Conservation (phyloP, 192 early-diverging fungal genomes). For the Coemansia sp. region DNA sequence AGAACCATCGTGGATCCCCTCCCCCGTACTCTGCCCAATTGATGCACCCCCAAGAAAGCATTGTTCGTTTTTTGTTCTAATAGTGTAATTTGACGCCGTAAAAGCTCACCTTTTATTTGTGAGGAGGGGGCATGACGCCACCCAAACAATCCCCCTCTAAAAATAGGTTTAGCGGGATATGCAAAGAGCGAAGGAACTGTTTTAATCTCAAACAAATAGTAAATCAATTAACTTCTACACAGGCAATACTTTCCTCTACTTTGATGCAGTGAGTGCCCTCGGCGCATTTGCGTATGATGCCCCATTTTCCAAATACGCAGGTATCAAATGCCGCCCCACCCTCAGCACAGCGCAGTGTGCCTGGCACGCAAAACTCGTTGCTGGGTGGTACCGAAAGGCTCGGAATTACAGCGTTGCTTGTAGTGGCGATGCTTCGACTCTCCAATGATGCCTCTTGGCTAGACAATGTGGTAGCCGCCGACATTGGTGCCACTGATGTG, state of each 20-base stretch:
- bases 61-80: no score
- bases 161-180: not conserved
- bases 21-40: no score
- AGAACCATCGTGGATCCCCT: no score
- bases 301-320: conserved; percentile 42
- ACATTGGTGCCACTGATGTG: not conserved
- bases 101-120: no score
- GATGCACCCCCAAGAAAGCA: no score
- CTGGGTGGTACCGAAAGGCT: not conserved
- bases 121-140: no score
- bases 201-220: not conserved
- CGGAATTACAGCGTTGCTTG: not conserved
- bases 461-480: not conserved
- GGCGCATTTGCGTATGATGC: conserved; percentile 29
- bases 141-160: not conserved
- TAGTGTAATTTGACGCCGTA: no score
- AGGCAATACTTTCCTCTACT: conserved; percentile 18
- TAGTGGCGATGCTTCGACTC: not conserved
- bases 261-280: conserved; percentile 25
- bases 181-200: not conserved
- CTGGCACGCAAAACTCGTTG: conserved; percentile 2
- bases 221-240: conserved; percentile 10
- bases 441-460: not conserved
- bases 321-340: conserved; percentile 27
- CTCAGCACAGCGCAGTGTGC: conserved; percentile 19